Conservation (phyloP, 2,329 filamentous ascomycete species). For the Cladophialophora psammophila region DNA sequence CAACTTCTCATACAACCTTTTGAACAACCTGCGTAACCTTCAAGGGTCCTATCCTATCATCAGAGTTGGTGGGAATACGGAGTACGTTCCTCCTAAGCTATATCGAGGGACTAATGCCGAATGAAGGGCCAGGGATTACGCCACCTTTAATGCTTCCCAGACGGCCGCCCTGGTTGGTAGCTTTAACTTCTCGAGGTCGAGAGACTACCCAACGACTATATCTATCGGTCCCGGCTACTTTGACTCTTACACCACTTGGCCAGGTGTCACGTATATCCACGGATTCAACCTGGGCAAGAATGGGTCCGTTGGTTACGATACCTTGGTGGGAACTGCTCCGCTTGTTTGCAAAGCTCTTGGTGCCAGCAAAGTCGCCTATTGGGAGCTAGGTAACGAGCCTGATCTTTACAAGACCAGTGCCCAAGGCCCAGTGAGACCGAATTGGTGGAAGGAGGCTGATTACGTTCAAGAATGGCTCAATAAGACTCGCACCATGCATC, state of each 20-base stretch:
- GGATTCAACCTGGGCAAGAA: constrained; percentile 68
- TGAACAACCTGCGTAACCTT: constrained; percentile 64
- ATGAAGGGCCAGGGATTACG: constrained; percentile 57
- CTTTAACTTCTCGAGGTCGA: constrained; percentile 57
- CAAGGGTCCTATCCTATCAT: constrained; percentile 66
- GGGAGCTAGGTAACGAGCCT: constrained; percentile 71
- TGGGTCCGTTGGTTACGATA: constrained; percentile 59
- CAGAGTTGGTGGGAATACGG: constrained; percentile 71
- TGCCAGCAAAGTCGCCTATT: constrained; percentile 59
- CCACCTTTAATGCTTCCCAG: constrained; percentile 64
- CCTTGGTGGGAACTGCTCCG: constrained; percentile 62
- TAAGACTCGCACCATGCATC: constrained; percentile 60
- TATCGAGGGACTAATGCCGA: neutral
- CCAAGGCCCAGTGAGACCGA: constrained; percentile 61
- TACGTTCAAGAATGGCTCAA: constrained; percentile 67
- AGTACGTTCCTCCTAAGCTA: constrained; percentile 44
- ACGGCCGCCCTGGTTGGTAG: constrained; percentile 61
- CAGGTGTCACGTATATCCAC: constrained; percentile 64
- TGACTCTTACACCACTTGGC: constrained; percentile 67
- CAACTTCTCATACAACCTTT: constrained; percentile 65
- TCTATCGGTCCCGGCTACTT: constrained; percentile 69
- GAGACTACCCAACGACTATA: constrained; percentile 68
- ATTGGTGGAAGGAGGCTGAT: constrained; percentile 60
- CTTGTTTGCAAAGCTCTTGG: constrained; percentile 65
- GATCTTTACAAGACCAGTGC: constrained; percentile 64